Conservation (phyloP, 192 early-diverging fungal genomes). For the Phlyctochytrium planicorne region DNA sequence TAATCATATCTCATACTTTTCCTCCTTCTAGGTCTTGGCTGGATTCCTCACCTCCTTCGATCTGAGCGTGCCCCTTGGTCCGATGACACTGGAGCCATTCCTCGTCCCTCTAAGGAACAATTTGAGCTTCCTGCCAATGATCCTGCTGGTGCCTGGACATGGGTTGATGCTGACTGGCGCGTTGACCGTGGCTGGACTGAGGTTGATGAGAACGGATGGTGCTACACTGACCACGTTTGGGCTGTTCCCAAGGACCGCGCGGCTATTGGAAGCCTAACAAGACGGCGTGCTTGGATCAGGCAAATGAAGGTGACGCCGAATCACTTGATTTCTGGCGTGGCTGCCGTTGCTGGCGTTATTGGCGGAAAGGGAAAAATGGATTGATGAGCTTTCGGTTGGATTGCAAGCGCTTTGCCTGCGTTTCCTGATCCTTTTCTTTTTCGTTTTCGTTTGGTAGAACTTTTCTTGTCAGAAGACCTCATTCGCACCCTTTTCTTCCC, state of each 20-base stretch:
- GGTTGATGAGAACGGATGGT: conserved; percentile 55
- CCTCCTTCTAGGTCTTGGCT: conserved; percentile 57
- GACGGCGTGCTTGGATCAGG: conserved; percentile 65
- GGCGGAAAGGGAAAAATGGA: no score
- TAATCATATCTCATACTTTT: background rate
- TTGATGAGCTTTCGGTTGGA: no score
- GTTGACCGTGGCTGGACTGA: conserved; percentile 46
- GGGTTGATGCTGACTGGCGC: conserved; percentile 59
- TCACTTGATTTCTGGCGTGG: background rate
- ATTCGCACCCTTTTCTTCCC: no score
- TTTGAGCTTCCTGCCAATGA: conserved; percentile 54
- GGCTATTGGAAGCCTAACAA: conserved; percentile 53
- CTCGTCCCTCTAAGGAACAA: conserved; percentile 49
- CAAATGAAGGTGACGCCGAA: conserved; percentile 34
- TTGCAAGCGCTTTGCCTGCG: no score
- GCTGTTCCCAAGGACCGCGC: conserved; percentile 43
- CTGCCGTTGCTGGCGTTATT: conserved; percentile 8
- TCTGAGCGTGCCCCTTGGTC: conserved; percentile 67
- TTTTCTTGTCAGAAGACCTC: no score
- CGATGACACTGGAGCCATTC: conserved; percentile 57
- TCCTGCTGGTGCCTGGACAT: conserved; percentile 39
- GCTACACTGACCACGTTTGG: conserved; percentile 72
- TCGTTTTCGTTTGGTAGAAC: no score
- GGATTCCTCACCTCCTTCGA: conserved; percentile 63
- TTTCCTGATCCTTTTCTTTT: no score